Conservation (phyloP, 1,284 basidiomycete genomes). For the Tilletiaria anomala region DNA sequence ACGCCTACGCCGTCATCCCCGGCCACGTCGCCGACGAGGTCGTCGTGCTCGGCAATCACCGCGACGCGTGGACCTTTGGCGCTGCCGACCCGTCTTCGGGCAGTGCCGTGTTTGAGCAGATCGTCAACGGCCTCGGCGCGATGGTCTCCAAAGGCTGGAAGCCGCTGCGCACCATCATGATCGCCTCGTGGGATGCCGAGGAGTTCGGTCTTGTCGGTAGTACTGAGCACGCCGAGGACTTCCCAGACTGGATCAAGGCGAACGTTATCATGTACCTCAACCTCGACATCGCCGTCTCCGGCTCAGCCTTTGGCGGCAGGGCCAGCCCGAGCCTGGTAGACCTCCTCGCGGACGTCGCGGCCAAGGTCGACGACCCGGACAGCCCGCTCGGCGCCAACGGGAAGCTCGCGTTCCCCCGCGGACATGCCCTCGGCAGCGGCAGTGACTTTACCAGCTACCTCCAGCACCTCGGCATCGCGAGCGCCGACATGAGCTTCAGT, state of each 20-base stretch:
- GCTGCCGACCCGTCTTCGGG: slow-evolving; percentile 69
- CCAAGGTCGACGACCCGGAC: slow-evolving; percentile 5
- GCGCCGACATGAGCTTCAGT: slow-evolving; percentile 36
- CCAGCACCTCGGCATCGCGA: slow-evolving; percentile 42
- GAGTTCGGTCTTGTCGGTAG: slow-evolving; percentile 79
- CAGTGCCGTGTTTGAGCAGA: slow-evolving; percentile 68
- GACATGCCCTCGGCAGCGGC: slow-evolving; percentile 43
- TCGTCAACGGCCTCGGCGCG: slow-evolving; percentile 64
- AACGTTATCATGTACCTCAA: slow-evolving; percentile 80
- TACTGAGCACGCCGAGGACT: slow-evolving; percentile 81
- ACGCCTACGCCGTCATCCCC: slow-evolving; percentile 76
- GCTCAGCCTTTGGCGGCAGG: slow-evolving; percentile 32
- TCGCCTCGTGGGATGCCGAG: slow-evolving; percentile 86
- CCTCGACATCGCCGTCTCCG: slow-evolving; percentile 48
- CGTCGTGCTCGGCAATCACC: slow-evolving; percentile 55
- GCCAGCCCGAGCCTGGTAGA: slow-evolving; percentile 65
- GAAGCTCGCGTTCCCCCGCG: slow-evolving; percentile 15
- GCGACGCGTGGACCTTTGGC: slow-evolving; percentile 44
- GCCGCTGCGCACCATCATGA: slow-evolving; percentile 70
- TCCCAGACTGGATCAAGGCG: slow-evolving; percentile 59
- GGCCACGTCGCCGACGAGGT: slow-evolving; percentile 70
- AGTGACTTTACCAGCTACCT: slow-evolving; percentile 63
- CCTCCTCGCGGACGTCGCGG: slow-evolving; percentile 54
- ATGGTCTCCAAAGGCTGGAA: slow-evolving; percentile 67
- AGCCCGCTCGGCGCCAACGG: too few relatives aligned